These are phyloP conservation scores for Populus simonii DNA, from an alignment of 345 rosid genomes.

Conservation along the genomic window DNA sequence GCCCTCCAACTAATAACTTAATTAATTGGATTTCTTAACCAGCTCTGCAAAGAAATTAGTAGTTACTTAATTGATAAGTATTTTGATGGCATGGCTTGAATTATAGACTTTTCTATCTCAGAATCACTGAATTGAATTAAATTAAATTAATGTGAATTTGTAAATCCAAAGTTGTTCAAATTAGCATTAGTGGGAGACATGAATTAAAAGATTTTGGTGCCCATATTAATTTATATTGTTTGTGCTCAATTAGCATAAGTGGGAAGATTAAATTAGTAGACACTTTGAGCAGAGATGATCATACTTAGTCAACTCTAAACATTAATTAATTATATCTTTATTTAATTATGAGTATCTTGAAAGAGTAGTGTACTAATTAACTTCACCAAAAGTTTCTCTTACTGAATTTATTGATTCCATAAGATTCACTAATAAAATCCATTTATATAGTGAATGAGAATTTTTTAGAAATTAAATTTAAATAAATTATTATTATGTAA, in stretches of 20 bases:
- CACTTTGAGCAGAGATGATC: not conserved
- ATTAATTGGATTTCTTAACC: not conserved
- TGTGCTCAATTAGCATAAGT: not conserved
- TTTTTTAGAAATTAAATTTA: not conserved
- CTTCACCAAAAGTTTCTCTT: no score
- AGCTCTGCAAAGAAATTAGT: not conserved
- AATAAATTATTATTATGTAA: not conserved
- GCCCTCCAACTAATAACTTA: not conserved
- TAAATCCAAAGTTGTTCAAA: not conserved
- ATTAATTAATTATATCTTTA: not conserved
- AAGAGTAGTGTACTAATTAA: no score
- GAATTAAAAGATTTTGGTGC: not conserved
- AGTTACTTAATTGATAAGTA: not conserved
- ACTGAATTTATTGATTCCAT: not conserved
- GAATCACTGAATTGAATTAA: not conserved
- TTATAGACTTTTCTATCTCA: not conserved
- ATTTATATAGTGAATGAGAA: not conserved
- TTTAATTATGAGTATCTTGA: not conserved
- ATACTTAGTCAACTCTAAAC: not conserved
- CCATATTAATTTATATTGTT: not conserved
- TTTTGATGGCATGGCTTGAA: not conserved
- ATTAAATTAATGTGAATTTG: not conserved
- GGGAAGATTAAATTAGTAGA: not conserved
- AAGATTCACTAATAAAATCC: not conserved
- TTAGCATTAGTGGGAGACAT: not conserved